Evolutionary conservation across 805 yeast species (phyloP).

Genomic region (Cyberlindnera euphorbiae): DNA sequence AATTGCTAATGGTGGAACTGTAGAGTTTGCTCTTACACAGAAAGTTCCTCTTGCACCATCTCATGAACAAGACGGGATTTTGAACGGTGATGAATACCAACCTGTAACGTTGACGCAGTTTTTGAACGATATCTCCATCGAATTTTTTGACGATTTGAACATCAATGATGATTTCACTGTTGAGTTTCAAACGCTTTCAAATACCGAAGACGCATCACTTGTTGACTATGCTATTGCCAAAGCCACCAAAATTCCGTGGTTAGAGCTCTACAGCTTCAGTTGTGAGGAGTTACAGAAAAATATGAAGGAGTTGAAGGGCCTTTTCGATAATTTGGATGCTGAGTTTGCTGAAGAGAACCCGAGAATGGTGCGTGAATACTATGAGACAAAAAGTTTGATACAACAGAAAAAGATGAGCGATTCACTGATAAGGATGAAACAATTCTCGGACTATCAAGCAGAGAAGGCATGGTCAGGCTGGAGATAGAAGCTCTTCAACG

Average conservation of each 20-base stretch:
- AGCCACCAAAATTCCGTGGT: conserved; percentile 23
- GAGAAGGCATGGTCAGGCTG: conserved; percentile 25
- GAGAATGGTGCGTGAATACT: conserved; percentile 23
- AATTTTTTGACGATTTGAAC: conserved; percentile 25
- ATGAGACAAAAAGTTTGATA: conserved; percentile 14
- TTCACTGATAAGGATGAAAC: conserved; percentile 22
- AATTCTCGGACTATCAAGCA: conserved; percentile 24
- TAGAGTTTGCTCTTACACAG: conserved; percentile 16
- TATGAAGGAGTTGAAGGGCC: conserved; percentile 20
- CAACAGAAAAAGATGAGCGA: conserved; percentile 25
- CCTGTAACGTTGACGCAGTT: conserved; percentile 24
- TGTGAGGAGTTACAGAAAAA: conserved; percentile 26
- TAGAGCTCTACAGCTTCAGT: conserved; percentile 25
- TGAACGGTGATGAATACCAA: conserved; percentile 12
- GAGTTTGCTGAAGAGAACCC: conserved; percentile 27
- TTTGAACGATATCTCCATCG: conserved; percentile 22
- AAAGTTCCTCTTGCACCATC: conserved; percentile 22
- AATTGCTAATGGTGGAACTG: conserved; percentile 11
- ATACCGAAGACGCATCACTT: background rate
- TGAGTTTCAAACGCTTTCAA: conserved; percentile 11
- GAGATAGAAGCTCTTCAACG: conserved; percentile 24
- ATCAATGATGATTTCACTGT: conserved; percentile 22
- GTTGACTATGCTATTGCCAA: conserved; percentile 22
- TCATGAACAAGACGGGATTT: conserved; percentile 14
- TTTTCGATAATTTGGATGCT: conserved; percentile 22